phyloP scores from a whole-genome alignment of 805 yeast species.

The Candida insectorum region DNA sequence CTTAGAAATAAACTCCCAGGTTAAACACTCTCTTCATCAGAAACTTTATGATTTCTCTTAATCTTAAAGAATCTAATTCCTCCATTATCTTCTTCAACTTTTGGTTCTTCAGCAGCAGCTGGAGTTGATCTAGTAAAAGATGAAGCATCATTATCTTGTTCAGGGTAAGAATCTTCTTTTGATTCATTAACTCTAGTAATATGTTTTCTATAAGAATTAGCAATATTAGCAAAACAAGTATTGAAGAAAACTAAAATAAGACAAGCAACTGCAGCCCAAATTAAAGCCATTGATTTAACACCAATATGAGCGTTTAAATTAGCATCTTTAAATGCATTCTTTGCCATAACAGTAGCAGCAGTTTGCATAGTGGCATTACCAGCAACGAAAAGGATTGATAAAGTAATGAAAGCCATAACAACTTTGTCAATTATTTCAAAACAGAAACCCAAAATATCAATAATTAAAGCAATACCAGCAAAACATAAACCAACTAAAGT shows the following conservation, averaged over 20 bases:
- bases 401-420: constrained; percentile 46
- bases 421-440: constrained; percentile 54
- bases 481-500: constrained; percentile 58
- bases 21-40: constrained; percentile 44
- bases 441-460: constrained; percentile 53
- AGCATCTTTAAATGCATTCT: constrained; percentile 56
- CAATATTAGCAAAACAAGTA: constrained; percentile 49
- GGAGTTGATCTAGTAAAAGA: constrained; percentile 41
- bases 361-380: constrained; percentile 72
- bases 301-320: constrained; percentile 50
- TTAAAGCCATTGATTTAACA: constrained; percentile 53
- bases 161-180: constrained; percentile 20
- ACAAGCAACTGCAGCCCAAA: constrained; percentile 68
- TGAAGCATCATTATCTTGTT: constrained; percentile 34
- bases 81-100: constrained; percentile 40
- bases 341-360: constrained; percentile 74
- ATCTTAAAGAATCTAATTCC: constrained; percentile 79
- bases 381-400: constrained; percentile 52
- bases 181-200: constrained; percentile 33
- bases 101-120: constrained; percentile 16
- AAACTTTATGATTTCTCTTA: constrained; percentile 48
- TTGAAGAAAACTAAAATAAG: constrained; percentile 49
- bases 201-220: constrained; percentile 51
- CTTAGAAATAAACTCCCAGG: too few relatives aligned
- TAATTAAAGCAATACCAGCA: constrained; percentile 57